A percentile compares a stretch with the other conserved stretches of the same genome.
Conservation (phyloP, 768 basidiomycete genomes). For the Tylopilus cervinicoccineus region DNA sequence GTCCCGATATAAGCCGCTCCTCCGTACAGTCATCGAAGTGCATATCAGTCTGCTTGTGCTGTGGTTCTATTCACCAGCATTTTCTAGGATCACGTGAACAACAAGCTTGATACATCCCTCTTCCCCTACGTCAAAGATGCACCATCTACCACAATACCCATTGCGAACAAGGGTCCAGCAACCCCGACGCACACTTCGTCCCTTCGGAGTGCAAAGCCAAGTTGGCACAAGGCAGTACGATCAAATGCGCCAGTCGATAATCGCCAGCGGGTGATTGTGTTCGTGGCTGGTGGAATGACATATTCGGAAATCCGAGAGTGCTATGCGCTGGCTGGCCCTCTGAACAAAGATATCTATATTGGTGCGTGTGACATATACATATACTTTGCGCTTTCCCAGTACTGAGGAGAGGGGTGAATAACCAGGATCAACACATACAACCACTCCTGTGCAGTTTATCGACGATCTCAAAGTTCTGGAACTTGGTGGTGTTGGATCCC, state of each 20-base stretch:
- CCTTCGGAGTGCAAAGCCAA: conserved; percentile 83
- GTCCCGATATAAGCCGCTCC: conserved; percentile 84
- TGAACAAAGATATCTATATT: conserved; percentile 89
- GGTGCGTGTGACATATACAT: conserved; percentile 53
- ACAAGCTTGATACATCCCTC: conserved; percentile 67
- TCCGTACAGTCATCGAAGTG: conserved; percentile 84
- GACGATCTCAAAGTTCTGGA: conserved; percentile 87
- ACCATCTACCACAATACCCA: conserved; percentile 48
- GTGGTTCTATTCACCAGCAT: neutral
- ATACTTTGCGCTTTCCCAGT: conserved; percentile 38
- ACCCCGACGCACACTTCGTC: conserved; percentile 63
- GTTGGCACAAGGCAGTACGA: conserved; percentile 79
- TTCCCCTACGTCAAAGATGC: conserved; percentile 92
- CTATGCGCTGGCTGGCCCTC: conserved; percentile 67
- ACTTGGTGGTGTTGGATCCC: conserved; percentile 80
- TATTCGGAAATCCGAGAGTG: conserved; percentile 92
- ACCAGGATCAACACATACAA: conserved; percentile 83
- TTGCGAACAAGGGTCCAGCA: conserved; percentile 41
- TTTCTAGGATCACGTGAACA: conserved; percentile 73
- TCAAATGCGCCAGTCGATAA: conserved; percentile 47
- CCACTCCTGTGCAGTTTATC: conserved; percentile 80
- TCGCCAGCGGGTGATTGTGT: conserved; percentile 79
- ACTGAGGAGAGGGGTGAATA: conserved; percentile 2
- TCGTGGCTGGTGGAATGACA: conserved; percentile 93
- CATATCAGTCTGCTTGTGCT: neutral